A percentile compares a stretch with the other conserved stretches of the same genome.
Conservation (phyloP, 768 basidiomycete genomes). For the Tubosaeta brunneosetosa region DNA sequence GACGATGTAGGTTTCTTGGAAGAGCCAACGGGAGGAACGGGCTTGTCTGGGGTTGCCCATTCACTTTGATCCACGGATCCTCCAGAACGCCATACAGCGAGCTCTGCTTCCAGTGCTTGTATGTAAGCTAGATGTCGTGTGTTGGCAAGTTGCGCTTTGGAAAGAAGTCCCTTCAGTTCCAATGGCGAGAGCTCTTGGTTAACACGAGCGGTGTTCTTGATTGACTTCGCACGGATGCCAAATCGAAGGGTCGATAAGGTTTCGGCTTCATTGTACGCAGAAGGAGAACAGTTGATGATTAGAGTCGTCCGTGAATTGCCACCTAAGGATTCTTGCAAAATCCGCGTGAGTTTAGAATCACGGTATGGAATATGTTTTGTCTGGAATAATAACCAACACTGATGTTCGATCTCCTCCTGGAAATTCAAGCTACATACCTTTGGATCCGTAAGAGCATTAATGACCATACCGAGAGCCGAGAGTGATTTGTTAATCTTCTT, state of each 20-base stretch:
- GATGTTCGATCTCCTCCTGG: not conserved
- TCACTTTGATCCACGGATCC: slow-evolving; percentile 78
- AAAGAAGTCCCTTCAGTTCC: slow-evolving; percentile 89
- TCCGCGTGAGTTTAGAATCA: slow-evolving; percentile 98
- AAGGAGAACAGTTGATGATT: slow-evolving; percentile 99
- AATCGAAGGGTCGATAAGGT: slow-evolving; percentile 97
- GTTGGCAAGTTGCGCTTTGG: slow-evolving; percentile 85
- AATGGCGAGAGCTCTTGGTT: slow-evolving; percentile 96
- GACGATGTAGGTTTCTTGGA: slow-evolving; percentile 49
- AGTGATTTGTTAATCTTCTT: slow-evolving; percentile 99
- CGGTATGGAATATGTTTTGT: slow-evolving; percentile 97
- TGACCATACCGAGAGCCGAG: slow-evolving; percentile 98
- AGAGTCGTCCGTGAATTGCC: slow-evolving; percentile 94
- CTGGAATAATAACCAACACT: slow-evolving; percentile 37
- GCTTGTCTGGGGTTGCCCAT: slow-evolving; percentile 72
- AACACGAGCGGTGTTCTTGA: slow-evolving; percentile 99
- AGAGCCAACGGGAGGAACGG: slow-evolving; percentile 37
- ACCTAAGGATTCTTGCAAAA: slow-evolving; percentile 96
- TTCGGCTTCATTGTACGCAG: slow-evolving; percentile 94
- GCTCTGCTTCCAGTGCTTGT: slow-evolving; percentile 83
- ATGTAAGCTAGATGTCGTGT: slow-evolving; percentile 83
- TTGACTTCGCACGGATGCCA: slow-evolving; percentile 99
- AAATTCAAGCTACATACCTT: slow-evolving; percentile 54
- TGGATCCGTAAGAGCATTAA: slow-evolving; percentile 93
- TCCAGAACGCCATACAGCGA: slow-evolving; percentile 85